phyloP scores from a whole-genome alignment of 768 basidiomycete genomes.

The Pleurotus cornucopiae region DNA sequence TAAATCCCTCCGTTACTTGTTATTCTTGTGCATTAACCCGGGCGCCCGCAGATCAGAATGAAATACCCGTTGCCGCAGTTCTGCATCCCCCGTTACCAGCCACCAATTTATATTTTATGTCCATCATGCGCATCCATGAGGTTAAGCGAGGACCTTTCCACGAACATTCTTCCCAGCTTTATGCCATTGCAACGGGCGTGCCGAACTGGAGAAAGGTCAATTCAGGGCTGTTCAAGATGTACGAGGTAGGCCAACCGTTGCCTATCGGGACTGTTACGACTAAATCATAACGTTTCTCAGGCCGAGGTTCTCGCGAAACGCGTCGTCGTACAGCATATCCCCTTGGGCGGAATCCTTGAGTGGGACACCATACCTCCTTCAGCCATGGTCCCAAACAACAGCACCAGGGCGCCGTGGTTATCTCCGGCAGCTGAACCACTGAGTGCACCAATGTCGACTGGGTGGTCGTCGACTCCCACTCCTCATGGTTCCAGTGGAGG shows the following conservation, averaged over 20 bases:
- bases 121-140: constrained; percentile 70
- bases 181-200: constrained; percentile 84
- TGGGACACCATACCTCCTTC: constrained; percentile 38
- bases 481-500: not conserved
- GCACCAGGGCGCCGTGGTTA: not conserved
- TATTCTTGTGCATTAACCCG: constrained; percentile 6
- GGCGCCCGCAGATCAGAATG: constrained; percentile 47
- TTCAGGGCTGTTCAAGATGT: constrained; percentile 92
- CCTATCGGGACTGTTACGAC: not conserved
- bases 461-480: constrained; percentile 9
- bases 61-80: constrained; percentile 61
- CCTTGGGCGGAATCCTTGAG: constrained; percentile 75
- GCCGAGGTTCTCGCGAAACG: constrained; percentile 91
- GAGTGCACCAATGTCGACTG: too few relatives aligned
- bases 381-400: constrained; percentile 1
- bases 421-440: constrained; percentile 1
- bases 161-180: constrained; percentile 87
- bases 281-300: constrained; percentile 25
- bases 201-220: constrained; percentile 91
- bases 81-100: constrained; percentile 53
- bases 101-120: constrained; percentile 80
- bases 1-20: constrained; percentile 13
- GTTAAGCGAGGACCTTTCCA: constrained; percentile 87
- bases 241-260: constrained; percentile 52
- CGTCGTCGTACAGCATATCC: constrained; percentile 95